These are phyloP conservation scores for Rheum nobile DNA, from an alignment of 148 eudicot species.

Conservation along the genomic window DNA sequence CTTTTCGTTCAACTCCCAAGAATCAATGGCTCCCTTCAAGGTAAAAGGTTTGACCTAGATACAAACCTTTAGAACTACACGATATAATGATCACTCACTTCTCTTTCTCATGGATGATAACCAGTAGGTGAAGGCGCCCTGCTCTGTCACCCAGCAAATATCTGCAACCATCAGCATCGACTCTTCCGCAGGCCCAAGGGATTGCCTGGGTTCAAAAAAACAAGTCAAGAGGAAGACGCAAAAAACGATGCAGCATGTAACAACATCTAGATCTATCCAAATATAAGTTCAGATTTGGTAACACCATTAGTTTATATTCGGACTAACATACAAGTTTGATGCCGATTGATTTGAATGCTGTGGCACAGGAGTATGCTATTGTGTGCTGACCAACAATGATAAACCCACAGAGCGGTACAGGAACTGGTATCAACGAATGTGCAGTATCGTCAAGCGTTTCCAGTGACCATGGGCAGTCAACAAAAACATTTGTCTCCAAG, in stretches of 20 bases:
- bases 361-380: slow-evolving; percentile 87
- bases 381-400: slow-evolving; percentile 94
- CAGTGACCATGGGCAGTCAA: slow-evolving; percentile 85
- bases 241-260: background rate
- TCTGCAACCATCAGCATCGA: slow-evolving; percentile 97
- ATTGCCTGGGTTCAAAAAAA: slow-evolving; percentile 43
- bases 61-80: background rate
- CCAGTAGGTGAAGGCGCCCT: slow-evolving; percentile 90
- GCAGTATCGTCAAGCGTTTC: slow-evolving; percentile 89
- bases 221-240: background rate
- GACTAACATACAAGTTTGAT: slow-evolving; percentile 66
- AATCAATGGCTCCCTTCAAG: background rate
- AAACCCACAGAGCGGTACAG: slow-evolving; percentile 93
- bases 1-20: background rate
- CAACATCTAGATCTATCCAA: background rate
- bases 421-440: slow-evolving; percentile 85
- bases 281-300: background rate
- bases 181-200: slow-evolving; percentile 92
- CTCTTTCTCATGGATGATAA: slow-evolving; percentile 91
- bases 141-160: slow-evolving; percentile 92
- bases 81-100: slow-evolving; percentile 37
- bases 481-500: slow-evolving; percentile 77
- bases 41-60: background rate
- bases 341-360: slow-evolving; percentile 86
- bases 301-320: background rate